Percentiles rank a stretch among this genome's conserved stretches.
These are phyloP conservation scores for Diaporthe capsici DNA, from an alignment of 2,329 filamentous ascomycete genomes.

Conservation along the genomic window DNA sequence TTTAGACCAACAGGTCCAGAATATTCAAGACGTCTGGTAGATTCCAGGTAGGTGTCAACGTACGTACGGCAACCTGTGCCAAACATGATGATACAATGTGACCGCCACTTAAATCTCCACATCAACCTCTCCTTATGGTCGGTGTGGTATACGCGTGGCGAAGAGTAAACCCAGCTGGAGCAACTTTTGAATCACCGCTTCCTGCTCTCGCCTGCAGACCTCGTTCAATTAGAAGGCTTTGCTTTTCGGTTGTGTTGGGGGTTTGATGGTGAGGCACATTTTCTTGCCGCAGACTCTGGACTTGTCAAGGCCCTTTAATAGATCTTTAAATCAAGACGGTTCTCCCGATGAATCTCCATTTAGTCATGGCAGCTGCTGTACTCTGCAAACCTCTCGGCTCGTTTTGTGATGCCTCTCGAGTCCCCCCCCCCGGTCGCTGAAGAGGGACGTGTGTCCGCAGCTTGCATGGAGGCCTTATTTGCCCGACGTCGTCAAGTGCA, in stretches of 20 bases:
- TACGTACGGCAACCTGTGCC: neutral
- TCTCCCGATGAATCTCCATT: neutral
- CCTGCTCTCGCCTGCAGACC: slow-evolving; percentile 85
- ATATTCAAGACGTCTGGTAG: neutral
- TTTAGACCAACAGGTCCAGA: neutral
- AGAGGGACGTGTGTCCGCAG: neutral
- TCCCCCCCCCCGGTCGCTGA: neutral
- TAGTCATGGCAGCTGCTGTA: neutral
- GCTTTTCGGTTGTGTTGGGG: slow-evolving; percentile 73
- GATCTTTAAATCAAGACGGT: neutral
- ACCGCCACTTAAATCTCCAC: slow-evolving; percentile 90
- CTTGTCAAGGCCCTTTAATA: neutral
- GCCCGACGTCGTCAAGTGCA: neutral
- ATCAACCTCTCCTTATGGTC: slow-evolving; percentile 81
- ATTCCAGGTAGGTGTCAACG: slow-evolving; percentile 27
- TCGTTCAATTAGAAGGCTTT: slow-evolving; percentile 67
- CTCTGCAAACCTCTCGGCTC: too few relatives aligned
- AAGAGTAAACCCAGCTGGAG: slow-evolving; percentile 74
- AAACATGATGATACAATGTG: slow-evolving; percentile 4
- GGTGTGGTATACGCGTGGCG: slow-evolving; percentile 93
- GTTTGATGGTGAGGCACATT: slow-evolving; percentile 92
- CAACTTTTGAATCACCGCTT: slow-evolving; percentile 60
- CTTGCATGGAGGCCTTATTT: neutral
- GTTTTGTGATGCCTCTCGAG: neutral
- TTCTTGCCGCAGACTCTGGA: neutral